phyloP scores from a whole-genome alignment of 176 grass and related monocot genomes.

The Triticum monococcum region DNA sequence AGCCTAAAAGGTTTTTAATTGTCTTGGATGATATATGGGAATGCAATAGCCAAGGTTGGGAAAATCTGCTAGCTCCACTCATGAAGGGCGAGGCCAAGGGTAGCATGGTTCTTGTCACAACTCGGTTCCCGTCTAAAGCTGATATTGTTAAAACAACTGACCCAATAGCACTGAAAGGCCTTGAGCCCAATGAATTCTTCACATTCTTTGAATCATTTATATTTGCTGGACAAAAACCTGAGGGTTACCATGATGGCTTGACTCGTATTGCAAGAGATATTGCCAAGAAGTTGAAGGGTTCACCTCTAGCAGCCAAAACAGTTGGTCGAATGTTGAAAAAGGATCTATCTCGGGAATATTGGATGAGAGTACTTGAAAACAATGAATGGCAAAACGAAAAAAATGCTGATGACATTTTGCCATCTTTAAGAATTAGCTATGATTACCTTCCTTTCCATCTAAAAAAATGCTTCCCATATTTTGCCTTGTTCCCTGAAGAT shows the following conservation, averaged over 20 bases:
- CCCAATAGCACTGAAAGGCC: background rate
- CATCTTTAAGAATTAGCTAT: background rate
- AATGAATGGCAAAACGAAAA: background rate
- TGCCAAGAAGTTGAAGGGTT: background rate
- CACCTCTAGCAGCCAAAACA: background rate
- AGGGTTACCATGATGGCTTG: background rate
- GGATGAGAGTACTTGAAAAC: background rate
- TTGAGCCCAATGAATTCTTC: background rate
- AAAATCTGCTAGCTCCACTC: background rate
- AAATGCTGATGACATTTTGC: background rate
- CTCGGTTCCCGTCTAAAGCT: background rate
- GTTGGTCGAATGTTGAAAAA: background rate
- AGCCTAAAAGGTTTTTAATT: background rate
- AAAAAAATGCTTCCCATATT: background rate
- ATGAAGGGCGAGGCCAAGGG: background rate
- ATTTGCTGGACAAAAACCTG: background rate
- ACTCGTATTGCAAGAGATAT: background rate
- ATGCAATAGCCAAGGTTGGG: background rate
- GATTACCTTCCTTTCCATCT: background rate
- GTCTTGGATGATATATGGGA: background rate
- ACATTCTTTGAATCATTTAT: background rate
- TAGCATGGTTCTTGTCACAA: background rate
- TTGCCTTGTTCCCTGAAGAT: background rate
- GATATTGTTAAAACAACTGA: background rate
- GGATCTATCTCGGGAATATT: background rate